Evolutionary conservation across 1,284 basidiomycete genomes (phyloP).

Genomic region (Sporisorium scitamineum): DNA sequence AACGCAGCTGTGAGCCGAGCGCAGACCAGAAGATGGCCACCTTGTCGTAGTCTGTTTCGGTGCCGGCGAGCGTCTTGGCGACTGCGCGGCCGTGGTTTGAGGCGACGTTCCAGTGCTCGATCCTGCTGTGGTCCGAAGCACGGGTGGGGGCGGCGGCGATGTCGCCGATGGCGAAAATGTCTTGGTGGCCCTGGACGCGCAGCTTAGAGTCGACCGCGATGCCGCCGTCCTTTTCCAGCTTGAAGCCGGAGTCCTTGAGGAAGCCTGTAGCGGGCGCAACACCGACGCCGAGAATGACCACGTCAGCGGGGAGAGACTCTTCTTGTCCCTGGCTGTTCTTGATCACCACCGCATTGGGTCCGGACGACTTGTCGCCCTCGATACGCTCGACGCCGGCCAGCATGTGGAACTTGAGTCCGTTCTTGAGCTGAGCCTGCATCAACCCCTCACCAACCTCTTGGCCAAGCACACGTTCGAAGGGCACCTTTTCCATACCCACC

Average conservation of each 20-base stretch:
- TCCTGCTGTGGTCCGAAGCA: constrained; percentile 74
- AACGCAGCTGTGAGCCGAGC: constrained; percentile 83
- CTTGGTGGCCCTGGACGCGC: constrained; percentile 75
- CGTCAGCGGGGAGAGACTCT: constrained; percentile 78
- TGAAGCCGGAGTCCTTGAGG: constrained; percentile 75
- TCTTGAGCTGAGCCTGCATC: constrained; percentile 76
- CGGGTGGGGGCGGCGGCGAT: constrained; percentile 83
- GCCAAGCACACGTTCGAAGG: constrained; percentile 85
- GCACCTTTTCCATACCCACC: constrained; percentile 85
- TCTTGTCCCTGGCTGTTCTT: constrained; percentile 74
- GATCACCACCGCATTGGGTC: constrained; percentile 74
- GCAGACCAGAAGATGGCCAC: constrained; percentile 86
- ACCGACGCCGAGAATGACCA: constrained; percentile 89
- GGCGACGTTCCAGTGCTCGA: constrained; percentile 94
- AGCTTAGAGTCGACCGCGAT: constrained; percentile 85
- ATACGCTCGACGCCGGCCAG: constrained; percentile 80
- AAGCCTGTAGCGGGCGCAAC: constrained; percentile 87
- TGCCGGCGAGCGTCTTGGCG: constrained; percentile 73
- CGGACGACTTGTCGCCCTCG: constrained; percentile 70
- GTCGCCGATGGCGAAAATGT: constrained; percentile 89
- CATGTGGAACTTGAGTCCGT: constrained; percentile 84
- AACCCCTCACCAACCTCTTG: constrained; percentile 83
- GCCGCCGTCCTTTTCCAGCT: constrained; percentile 75
- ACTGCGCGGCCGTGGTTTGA: constrained; percentile 87
- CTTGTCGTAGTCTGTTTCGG: constrained; percentile 75